Conservation (phyloP, 148 eudicot genomes). For the Camellia lanceoleosa region DNA sequence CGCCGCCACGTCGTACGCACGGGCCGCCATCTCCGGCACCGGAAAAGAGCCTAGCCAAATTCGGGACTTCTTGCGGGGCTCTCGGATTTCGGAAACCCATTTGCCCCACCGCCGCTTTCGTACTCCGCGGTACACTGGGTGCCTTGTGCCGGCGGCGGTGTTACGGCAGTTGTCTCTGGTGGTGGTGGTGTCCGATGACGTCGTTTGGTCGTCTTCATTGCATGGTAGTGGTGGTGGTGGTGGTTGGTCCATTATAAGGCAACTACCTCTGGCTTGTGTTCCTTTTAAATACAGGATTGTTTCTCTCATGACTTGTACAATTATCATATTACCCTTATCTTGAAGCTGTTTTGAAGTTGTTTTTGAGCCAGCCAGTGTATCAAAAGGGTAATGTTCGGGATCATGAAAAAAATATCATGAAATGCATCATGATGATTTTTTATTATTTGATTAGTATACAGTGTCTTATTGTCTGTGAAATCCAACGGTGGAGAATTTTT, state of each 20-base stretch:
- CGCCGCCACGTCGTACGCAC: slow-evolving; percentile 76
- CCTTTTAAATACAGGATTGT: background rate
- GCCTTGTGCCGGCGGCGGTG: slow-evolving; percentile 25
- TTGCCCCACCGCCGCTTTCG: slow-evolving; percentile 66
- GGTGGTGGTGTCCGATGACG: slow-evolving; percentile 19
- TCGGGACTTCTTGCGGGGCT: slow-evolving; percentile 53
- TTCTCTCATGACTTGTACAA: background rate
- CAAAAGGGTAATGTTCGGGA: no score
- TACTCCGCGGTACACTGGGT: slow-evolving; percentile 60
- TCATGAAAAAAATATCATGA: no score
- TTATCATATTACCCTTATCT: background rate
- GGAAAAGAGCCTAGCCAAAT: slow-evolving; percentile 74
- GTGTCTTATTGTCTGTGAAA: no score
- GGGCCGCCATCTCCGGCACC: slow-evolving; percentile 65
- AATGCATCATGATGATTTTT: no score
- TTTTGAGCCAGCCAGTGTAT: no score
- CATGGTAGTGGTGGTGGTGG: slow-evolving; percentile 9
- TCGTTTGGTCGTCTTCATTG: slow-evolving; percentile 12
- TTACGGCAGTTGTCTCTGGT: slow-evolving; percentile 6
- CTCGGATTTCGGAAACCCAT: slow-evolving; percentile 81
- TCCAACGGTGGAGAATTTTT: no score
- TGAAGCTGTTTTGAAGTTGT: background rate
- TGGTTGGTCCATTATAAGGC: slow-evolving; percentile 31
- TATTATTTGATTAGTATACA: no score
- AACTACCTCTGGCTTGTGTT: background rate